A percentile compares a stretch with the other conserved stretches of the same genome.
Conservation (phyloP, 148 eudicot species). For the Nepenthes gracilis region DNA sequence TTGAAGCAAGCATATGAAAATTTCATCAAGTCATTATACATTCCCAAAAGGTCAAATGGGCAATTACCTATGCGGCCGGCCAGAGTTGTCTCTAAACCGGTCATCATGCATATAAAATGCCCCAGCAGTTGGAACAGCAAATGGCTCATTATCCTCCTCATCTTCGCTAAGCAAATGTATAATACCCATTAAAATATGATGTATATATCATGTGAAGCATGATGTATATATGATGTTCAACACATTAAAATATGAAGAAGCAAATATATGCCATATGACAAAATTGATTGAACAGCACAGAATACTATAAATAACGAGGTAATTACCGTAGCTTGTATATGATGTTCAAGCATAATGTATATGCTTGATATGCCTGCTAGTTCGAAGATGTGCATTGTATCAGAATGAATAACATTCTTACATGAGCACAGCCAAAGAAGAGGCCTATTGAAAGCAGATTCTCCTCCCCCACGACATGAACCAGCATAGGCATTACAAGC, state of each 20-base stretch:
- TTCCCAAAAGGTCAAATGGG: background rate
- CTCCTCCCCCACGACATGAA: slow-evolving; percentile 17
- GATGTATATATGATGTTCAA: too few relatives aligned
- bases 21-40: too few relatives aligned
- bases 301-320: too few relatives aligned
- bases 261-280: too few relatives aligned
- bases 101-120: slow-evolving; percentile 97
- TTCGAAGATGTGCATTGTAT: background rate
- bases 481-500: slow-evolving; percentile 20
- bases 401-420: background rate
- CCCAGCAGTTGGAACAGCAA: slow-evolving; percentile 77
- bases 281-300: too few relatives aligned
- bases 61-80: slow-evolving; percentile 58
- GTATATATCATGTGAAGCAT: too few relatives aligned
- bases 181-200: too few relatives aligned
- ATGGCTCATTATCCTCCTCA: slow-evolving; percentile 70
- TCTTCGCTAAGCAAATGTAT: background rate
- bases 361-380: background rate
- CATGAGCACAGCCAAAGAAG: slow-evolving; percentile 15
- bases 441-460: slow-evolving; percentile 13
- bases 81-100: slow-evolving; percentile 56
- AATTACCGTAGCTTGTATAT: too few relatives aligned
- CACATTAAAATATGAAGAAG: too few relatives aligned
- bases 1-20: too few relatives aligned
- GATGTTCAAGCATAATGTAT: background rate